Evolutionary conservation across 2,329 filamentous ascomycete species (phyloP).

Genomic region (Penicillium verrucosum): DNA sequence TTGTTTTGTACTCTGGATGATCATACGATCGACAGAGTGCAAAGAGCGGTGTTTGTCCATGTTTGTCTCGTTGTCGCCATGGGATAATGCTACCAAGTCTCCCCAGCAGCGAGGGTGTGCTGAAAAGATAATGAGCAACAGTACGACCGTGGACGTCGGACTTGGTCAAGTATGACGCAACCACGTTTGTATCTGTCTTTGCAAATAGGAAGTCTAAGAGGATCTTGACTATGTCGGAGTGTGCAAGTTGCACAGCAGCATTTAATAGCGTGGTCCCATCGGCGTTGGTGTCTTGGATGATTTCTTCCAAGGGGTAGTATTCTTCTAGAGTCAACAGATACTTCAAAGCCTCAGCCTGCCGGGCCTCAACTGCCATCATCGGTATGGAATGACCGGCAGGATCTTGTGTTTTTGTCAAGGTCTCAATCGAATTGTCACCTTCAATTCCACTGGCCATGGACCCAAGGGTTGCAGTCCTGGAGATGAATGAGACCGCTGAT

Average conservation of each 20-base stretch:
- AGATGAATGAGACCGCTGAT: constrained; percentile 79
- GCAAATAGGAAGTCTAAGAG: constrained; percentile 69
- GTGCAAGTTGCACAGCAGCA: constrained; percentile 81
- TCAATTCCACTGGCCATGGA: constrained; percentile 72
- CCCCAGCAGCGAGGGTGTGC: constrained; percentile 75
- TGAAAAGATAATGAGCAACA: constrained; percentile 93
- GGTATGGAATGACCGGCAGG: constrained; percentile 74
- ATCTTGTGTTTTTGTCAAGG: constrained; percentile 55
- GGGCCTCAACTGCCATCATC: constrained; percentile 80
- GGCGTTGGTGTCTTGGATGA: constrained; percentile 82
- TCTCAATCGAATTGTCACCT: constrained; percentile 80
- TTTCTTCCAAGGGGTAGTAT: constrained; percentile 67
- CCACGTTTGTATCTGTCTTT: constrained; percentile 52
- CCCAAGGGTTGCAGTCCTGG: constrained; percentile 72
- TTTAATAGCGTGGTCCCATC: constrained; percentile 86
- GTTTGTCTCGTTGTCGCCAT: constrained; percentile 90
- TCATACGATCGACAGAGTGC: constrained; percentile 94
- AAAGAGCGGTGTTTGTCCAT: constrained; percentile 96
- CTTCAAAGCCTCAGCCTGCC: constrained; percentile 66
- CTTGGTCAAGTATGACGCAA: constrained; percentile 66
- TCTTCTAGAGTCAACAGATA: constrained; percentile 76
- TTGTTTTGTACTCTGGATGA: constrained; percentile 76
- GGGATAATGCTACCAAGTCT: constrained; percentile 74
- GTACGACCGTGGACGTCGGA: constrained; percentile 86
- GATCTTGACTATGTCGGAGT: constrained; percentile 69